Base-by-base conservation (phyloP, 257 asterid species). In the Dorcoceras hygrometricum region DNA sequence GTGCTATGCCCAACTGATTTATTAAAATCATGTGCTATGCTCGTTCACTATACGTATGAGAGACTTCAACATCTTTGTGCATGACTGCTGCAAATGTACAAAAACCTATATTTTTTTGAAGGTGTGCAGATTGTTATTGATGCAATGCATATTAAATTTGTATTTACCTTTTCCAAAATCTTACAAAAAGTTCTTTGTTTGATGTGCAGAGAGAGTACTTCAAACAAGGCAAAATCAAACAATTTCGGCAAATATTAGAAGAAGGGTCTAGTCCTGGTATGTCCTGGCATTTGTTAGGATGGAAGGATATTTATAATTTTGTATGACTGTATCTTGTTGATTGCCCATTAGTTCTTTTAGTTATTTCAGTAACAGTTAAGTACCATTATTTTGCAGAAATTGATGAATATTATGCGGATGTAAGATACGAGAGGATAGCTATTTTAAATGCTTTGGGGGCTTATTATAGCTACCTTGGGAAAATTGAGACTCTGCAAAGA, bases 261-360 rank as follows among this genome's bases (percentile, higher is more conserved):
- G 99, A 90, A 83, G 99, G 97, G 67, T 94, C 99, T 67, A 88
- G 96, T 79, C 99, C 97, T 65, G 97, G 99, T 93, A 78, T 60
- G 53, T 4, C 31, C 8, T 66, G 8, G 53, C 56, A 19, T 70
- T 75, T 71, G 46, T 65, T 62, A 31, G 27, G 74, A 69, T 26
- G 68, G 57, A 63, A 63, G 39, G 23, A 28, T 18, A 50, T 26
- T 25, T 51, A 62, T 50, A 50, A n/a, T 60, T 73, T 54, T 71
- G 73, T n/a, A 61, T 62, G 53, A 63, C 46, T 20, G 46, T 34
- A n/a, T 69, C 56, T 57, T 59, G 11, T 19, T 16, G 23, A 8
- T 6, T 32, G 0, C 53, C 46, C 46, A 54, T 24, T 36, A 25
- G 23, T 60, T 68, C 57, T 11, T 32, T 31, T 55, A 60, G 71